phyloP scores from a whole-genome alignment of 164 flowering plant genomes.

The Dillenia turbinata region DNA sequence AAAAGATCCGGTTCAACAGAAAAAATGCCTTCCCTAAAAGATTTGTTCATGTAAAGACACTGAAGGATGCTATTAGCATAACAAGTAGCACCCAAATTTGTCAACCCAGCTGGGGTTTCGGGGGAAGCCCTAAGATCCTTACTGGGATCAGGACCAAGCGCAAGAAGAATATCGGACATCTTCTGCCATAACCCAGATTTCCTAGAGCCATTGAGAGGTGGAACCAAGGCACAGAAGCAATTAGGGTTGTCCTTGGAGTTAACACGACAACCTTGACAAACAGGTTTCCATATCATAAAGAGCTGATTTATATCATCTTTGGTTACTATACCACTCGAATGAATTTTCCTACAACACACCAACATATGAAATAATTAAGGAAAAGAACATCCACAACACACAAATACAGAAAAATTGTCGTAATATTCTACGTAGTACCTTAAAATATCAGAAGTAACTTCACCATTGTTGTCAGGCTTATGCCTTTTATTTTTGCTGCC shows the following conservation, averaged over 20 bases:
- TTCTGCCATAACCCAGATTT: conserved; percentile 96
- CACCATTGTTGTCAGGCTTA: conserved; percentile 34
- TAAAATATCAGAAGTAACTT: conserved; percentile 37
- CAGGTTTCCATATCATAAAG: conserved; percentile 66
- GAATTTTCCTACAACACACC: conserved; percentile 56
- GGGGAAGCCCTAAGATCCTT: conserved; percentile 60
- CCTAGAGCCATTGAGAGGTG: conserved; percentile 74
- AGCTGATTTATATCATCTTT: conserved; percentile 55
- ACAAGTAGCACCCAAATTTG: conserved; percentile 96
- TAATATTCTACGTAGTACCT: conserved; percentile 22
- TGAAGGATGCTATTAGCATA: conserved; percentile 98
- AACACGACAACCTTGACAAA: conserved; percentile 87
- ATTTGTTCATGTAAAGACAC: conserved; percentile 77
- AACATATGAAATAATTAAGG: not conserved
- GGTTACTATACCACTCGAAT: conserved; percentile 46
- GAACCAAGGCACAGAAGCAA: conserved; percentile 88
- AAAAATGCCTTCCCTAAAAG: conserved; percentile 77
- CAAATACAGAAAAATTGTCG: no score
- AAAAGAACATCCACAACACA: not conserved
- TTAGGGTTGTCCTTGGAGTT: conserved; percentile 90
- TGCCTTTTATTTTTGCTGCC: conserved; percentile 61
- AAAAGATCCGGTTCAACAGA: conserved; percentile 71
- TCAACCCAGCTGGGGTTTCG: conserved; percentile 75
- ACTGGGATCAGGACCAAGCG: conserved; percentile 74
- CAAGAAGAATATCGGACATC: conserved; percentile 51